Percentiles rank a stretch among this genome's conserved stretches.
Evolutionary conservation across 768 basidiomycete genomes (phyloP).

Genomic region (Hypsizygus marmoreus): DNA sequence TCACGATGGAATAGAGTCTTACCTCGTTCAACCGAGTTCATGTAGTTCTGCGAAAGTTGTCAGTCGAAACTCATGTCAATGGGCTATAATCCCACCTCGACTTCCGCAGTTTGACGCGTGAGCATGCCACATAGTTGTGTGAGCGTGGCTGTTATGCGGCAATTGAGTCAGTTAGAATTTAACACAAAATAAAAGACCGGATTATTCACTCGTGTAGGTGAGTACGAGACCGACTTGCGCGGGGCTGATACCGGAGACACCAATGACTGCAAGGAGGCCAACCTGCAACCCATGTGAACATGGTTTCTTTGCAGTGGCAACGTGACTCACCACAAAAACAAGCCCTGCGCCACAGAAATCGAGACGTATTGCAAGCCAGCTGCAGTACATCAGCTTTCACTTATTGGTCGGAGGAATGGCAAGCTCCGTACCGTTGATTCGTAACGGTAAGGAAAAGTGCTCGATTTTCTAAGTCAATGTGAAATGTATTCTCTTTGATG

Average conservation of each 20-base stretch:
- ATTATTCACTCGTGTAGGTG: conserved; percentile 58
- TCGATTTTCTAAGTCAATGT: conserved; percentile 75
- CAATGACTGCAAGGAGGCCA: conserved; percentile 62
- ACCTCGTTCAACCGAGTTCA: conserved; percentile 68
- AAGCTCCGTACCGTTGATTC: conserved; percentile 53
- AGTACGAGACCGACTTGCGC: conserved; percentile 74
- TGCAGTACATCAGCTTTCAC: conserved; percentile 13
- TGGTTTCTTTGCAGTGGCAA: background rate
- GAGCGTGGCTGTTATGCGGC: conserved; percentile 39
- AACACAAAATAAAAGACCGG: background rate
- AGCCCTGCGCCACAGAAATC: conserved; percentile 68
- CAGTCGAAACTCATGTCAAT: background rate
- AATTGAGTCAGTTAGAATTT: background rate
- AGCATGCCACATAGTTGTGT: conserved; percentile 56
- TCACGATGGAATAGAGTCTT: conserved; percentile 6
- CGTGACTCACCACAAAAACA: conserved; percentile 48
- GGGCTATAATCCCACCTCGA: conserved; percentile 46
- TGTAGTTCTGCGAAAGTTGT: conserved; percentile 49
- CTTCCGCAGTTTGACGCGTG: conserved; percentile 64
- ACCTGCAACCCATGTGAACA: conserved; percentile 40
- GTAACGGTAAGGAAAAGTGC: conserved; percentile 66
- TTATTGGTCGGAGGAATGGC: background rate
- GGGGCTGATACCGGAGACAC: conserved; percentile 57
- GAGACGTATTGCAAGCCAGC: conserved; percentile 73
- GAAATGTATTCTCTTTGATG: conserved; percentile 60